A percentile compares a stretch with the other conserved stretches of the same genome.
phyloP scores from a whole-genome alignment of 306 rosid genomes.

The Lathyrus sativus region DNA sequence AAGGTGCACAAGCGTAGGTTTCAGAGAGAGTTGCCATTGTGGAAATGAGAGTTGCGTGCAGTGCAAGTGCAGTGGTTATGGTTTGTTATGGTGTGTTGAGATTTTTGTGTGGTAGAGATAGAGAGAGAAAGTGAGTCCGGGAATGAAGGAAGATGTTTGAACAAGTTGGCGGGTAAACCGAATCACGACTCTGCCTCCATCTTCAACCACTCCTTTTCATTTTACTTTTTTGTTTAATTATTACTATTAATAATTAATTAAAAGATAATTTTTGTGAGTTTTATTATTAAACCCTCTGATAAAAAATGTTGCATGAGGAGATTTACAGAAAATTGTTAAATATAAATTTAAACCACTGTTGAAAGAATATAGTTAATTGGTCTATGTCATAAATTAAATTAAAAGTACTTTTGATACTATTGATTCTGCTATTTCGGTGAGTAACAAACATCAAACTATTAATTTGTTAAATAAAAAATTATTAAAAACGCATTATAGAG shows the following conservation, averaged over 20 bases:
- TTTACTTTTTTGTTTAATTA: not conserved
- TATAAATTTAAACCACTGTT: no score
- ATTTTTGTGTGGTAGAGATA: not conserved
- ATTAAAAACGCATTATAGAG: no score
- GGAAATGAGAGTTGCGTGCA: not conserved
- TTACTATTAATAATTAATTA: not conserved
- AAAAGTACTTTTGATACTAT: no score
- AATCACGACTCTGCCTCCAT: not conserved
- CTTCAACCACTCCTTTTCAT: not conserved
- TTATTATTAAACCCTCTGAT: no score
- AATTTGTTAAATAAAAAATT: no score
- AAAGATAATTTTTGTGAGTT: no score
- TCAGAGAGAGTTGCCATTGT: constrained; percentile 55
- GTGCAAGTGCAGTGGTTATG: not conserved
- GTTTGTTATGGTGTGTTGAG: not conserved
- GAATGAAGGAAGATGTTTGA: constrained; percentile 40
- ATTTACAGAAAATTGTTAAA: no score
- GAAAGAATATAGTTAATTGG: no score
- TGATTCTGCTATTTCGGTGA: no score
- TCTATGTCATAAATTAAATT: no score
- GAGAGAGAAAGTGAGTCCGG: constrained; percentile 24
- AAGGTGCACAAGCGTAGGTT: constrained; percentile 77
- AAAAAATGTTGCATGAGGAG: no score
- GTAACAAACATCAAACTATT: no score
- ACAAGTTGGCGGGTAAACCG: constrained; percentile 42